Base-by-base conservation (phyloP, 495 filamentous ascomycete species). In the Podospora comata region DNA sequence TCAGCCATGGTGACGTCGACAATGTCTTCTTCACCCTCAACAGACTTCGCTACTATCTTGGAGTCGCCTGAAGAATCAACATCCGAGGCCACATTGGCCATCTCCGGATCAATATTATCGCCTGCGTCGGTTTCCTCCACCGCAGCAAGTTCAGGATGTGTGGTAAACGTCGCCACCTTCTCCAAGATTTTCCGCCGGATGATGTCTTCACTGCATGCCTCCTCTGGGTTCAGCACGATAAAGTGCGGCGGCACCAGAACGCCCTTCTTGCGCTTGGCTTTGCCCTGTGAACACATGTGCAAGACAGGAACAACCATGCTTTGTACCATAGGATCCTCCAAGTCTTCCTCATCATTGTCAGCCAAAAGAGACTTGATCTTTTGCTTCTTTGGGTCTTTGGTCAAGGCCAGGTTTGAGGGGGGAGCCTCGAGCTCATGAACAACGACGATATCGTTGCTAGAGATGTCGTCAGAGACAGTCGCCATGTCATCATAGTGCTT, bases 1-100 rank as follows among this genome's bases (percentile, higher is more conserved):
- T 94, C 90, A 13, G 85, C 85, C 91, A 96, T 94, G 1, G 91
- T 91, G 26, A 99, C 88, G 74, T 97, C 91, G 3, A 98, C 92
- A 69, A 97, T 87, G 62, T 91, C 92, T 70, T 97, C 93, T 76
- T 97, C 94, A 5, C 92, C 92, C 70, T 93, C 90, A 13, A 97
- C 87, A 7, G 93, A 97, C 63, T 80, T 82, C 23, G 90, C 89
- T 69, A 90, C 84, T 60, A 96, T 82, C 70, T 88, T 89, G 6
- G 86, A 85, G 68, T 90, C 91, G 18, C 84, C 86, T 48, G 39
- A 48, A 16, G 87, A 91, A 67, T 91, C 86, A 1, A 84, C 87
- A 75, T 95, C 92, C 23, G 93, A 93, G 44, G 88, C 85, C 28
- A 85, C 89, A 6, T 92, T 81, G 30, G 93, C 85, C 16, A 90